Evolutionary conservation across 192 early-diverging fungal genomes (phyloP).

Genomic region (Mortierella hygrophila): DNA sequence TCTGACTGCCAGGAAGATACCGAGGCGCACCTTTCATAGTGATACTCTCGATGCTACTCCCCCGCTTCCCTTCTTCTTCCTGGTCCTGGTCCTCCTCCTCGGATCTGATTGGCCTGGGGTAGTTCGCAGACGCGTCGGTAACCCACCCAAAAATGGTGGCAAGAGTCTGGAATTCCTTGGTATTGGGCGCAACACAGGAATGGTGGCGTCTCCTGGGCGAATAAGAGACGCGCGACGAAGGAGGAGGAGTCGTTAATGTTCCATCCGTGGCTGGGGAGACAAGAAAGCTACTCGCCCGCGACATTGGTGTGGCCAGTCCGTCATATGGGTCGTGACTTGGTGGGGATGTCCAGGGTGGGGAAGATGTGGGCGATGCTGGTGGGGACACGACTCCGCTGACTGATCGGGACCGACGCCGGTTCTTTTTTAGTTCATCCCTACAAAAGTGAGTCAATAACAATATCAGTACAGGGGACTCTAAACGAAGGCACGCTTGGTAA

Average conservation of each 20-base stretch:
- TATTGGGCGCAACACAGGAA: constrained; percentile 56
- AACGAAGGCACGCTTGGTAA: neutral
- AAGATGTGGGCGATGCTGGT: constrained; percentile 11
- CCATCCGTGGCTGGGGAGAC: constrained; percentile 13
- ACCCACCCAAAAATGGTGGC: constrained; percentile 65
- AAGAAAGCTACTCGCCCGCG: neutral
- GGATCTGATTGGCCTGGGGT: constrained; percentile 10
- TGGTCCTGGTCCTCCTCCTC: neutral
- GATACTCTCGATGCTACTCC: neutral
- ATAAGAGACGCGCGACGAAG: neutral
- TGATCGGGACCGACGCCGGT: constrained; percentile 28
- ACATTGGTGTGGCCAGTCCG: neutral
- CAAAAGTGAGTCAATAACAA: neutral
- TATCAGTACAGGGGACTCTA: neutral
- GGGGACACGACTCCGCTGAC: constrained; percentile 9
- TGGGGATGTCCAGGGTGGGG: constrained; percentile 3
- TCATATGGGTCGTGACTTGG: constrained; percentile 16
- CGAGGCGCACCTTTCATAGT: neutral
- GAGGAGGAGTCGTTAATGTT: constrained; percentile 24
- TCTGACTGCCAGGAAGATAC: neutral
- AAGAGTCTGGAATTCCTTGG: constrained; percentile 55
- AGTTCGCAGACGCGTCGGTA: constrained; percentile 7
- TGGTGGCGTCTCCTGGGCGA: constrained; percentile 53
- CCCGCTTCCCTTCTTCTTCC: neutral
- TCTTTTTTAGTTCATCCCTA: neutral